These are phyloP conservation scores for Plantago ovata DNA, from an alignment of 257 asterid species.

Conservation along the genomic window DNA sequence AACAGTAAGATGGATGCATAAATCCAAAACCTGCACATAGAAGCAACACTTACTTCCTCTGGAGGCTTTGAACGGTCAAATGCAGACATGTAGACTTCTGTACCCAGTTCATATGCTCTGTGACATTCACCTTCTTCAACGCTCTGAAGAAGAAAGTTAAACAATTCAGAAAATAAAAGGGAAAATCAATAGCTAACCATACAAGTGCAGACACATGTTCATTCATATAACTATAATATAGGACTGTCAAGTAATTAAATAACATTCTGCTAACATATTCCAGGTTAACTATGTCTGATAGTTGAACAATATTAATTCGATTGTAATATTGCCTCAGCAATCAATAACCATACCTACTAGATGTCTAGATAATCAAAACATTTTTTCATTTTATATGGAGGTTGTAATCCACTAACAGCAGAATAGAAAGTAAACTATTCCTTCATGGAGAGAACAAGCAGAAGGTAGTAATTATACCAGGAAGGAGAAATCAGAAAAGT, in stretches of 20 bases:
- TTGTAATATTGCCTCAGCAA: not conserved
- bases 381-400: no score
- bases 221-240: no score
- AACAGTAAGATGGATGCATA: slow-evolving; percentile 12
- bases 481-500: not conserved
- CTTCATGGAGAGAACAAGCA: no score
- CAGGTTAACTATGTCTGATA: not conserved
- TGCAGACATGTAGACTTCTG: slow-evolving; percentile 70
- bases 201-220: not conserved
- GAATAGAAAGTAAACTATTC: no score
- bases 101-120: slow-evolving; percentile 79
- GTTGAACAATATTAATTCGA: not conserved
- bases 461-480: no score
- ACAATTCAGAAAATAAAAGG: not conserved
- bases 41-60: slow-evolving; percentile 72
- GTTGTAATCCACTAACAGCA: no score
- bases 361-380: not conserved
- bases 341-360: not conserved
- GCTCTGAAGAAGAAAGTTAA: slow-evolving; percentile 40
- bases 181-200: not conserved
- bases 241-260: not conserved
- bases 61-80: slow-evolving; percentile 87
- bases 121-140: slow-evolving; percentile 99
- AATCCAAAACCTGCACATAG: slow-evolving; percentile 5
- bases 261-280: not conserved